These are phyloP conservation scores for Corymbia citriodora DNA, from an alignment of 441 rosid species.

Conservation along the genomic window DNA sequence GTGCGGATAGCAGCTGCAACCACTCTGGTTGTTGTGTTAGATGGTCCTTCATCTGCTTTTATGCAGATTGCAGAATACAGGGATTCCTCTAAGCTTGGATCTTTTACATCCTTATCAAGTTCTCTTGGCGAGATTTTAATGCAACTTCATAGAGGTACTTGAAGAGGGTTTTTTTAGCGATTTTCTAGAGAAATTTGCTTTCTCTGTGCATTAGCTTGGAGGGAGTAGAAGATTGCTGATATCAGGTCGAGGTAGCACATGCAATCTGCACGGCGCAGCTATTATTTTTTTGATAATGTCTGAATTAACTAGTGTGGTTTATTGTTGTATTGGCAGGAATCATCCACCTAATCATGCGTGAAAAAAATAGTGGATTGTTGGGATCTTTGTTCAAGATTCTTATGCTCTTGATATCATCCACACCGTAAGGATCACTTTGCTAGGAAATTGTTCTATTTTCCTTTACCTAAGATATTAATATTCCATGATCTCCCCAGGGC, in stretches of 20 bases:
- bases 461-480: background rate
- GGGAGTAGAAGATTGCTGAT: background rate
- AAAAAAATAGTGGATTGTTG: slow-evolving; percentile 69
- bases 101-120: slow-evolving; percentile 79
- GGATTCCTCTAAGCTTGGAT: slow-evolving; percentile 63
- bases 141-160: slow-evolving; percentile 88
- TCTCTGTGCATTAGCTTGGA: background rate
- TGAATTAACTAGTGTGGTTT: background rate
- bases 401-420: slow-evolving; percentile 69
- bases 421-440: slow-evolving; percentile 60
- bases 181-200: background rate
- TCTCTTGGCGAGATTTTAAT: slow-evolving; percentile 80
- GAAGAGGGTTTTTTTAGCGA: slow-evolving; percentile 8
- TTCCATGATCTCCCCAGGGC: background rate
- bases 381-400: slow-evolving; percentile 71
- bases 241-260: background rate
- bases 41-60: slow-evolving; percentile 77
- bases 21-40: slow-evolving; percentile 72
- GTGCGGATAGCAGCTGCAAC: slow-evolving; percentile 79
- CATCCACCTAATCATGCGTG: slow-evolving; percentile 63
- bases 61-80: slow-evolving; percentile 91
- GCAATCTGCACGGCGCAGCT: background rate
- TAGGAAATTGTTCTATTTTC: background rate
- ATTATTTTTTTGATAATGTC: background rate
- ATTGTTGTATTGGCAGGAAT: slow-evolving; percentile 47